Conservation (phyloP, 2,329 filamentous ascomycete genomes). For the Cercospora sp. region DNA sequence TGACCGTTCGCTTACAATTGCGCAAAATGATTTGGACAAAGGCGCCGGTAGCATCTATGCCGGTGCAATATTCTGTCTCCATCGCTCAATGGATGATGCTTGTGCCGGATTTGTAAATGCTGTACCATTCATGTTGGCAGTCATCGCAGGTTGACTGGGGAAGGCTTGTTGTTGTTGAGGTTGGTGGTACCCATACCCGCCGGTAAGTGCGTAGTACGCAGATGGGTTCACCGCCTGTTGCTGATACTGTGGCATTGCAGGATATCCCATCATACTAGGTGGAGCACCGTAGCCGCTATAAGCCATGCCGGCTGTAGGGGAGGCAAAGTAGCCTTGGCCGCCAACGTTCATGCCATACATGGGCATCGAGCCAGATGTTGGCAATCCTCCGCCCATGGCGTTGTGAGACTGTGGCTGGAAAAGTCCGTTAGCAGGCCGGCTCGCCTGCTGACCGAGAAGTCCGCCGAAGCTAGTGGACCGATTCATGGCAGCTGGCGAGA, state of each 20-base stretch:
- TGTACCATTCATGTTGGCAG: neutral
- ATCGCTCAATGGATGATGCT: constrained; percentile 9
- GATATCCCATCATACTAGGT: constrained; percentile 16
- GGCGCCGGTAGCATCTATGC: neutral
- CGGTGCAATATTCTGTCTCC: constrained; percentile 11
- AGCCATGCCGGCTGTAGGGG: constrained; percentile 30
- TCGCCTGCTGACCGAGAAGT: constrained; percentile 23
- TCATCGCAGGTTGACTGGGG: constrained; percentile 1
- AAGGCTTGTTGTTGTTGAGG: constrained; percentile 5
- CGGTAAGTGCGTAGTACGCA: constrained; percentile 23
- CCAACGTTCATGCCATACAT: constrained; percentile 23
- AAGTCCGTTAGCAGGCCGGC: constrained; percentile 35
- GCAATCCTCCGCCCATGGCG: constrained; percentile 18
- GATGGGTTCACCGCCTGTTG: constrained; percentile 22
- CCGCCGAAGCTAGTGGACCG: constrained; percentile 29
- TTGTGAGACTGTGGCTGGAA: constrained; percentile 35
- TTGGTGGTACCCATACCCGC: constrained; percentile 11
- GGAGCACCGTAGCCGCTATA: constrained; percentile 22
- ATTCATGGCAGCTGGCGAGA: constrained; percentile 1
- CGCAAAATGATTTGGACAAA: neutral
- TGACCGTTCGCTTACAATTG: neutral
- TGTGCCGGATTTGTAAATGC: constrained; percentile 5
- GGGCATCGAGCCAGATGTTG: constrained; percentile 15
- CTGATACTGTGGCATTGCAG: constrained; percentile 15
- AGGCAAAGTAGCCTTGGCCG: constrained; percentile 29